These are phyloP conservation scores for Phaeolepiota aurea DNA, from an alignment of 768 basidiomycete species.

Conservation along the genomic window DNA sequence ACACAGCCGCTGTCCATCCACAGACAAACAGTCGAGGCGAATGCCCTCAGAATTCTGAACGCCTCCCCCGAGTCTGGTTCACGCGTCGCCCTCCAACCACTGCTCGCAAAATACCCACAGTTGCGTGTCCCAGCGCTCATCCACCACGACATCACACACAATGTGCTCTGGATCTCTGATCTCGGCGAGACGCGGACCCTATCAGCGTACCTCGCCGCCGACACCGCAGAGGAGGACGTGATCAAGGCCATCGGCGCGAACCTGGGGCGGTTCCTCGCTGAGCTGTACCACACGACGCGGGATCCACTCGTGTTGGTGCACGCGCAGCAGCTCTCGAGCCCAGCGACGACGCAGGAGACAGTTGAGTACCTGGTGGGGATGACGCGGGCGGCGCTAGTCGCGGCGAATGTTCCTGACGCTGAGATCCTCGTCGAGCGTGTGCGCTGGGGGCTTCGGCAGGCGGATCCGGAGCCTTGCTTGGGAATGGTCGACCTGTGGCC, in stretches of 20 bases:
- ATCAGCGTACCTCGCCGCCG: slow-evolving; percentile 7
- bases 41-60: slow-evolving; percentile 10
- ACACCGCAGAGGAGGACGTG: neutral
- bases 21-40: slow-evolving; percentile 14
- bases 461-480: slow-evolving; percentile 12
- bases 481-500: slow-evolving; percentile 26
- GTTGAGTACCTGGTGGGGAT: slow-evolving; percentile 7
- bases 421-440: slow-evolving; percentile 9
- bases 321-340: slow-evolving; percentile 5
- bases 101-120: slow-evolving; percentile 1
- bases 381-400: slow-evolving; percentile 6
- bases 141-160: slow-evolving; percentile 11
- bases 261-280: slow-evolving; percentile 10
- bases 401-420: slow-evolving; percentile 8
- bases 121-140: slow-evolving; percentile 12
- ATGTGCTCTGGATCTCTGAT: slow-evolving; percentile 17
- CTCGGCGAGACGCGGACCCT: slow-evolving; percentile 11
- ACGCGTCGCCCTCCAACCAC: neutral
- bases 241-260: slow-evolving; percentile 6
- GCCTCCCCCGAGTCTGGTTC: neutral
- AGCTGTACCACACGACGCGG: slow-evolving; percentile 8
- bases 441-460: slow-evolving; percentile 4
- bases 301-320: slow-evolving; percentile 4
- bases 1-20: slow-evolving; percentile 10
- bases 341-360: neutral